Conservation (phyloP, 2,329 filamentous ascomycete genomes). For the Sporothrix dimorphospora region DNA sequence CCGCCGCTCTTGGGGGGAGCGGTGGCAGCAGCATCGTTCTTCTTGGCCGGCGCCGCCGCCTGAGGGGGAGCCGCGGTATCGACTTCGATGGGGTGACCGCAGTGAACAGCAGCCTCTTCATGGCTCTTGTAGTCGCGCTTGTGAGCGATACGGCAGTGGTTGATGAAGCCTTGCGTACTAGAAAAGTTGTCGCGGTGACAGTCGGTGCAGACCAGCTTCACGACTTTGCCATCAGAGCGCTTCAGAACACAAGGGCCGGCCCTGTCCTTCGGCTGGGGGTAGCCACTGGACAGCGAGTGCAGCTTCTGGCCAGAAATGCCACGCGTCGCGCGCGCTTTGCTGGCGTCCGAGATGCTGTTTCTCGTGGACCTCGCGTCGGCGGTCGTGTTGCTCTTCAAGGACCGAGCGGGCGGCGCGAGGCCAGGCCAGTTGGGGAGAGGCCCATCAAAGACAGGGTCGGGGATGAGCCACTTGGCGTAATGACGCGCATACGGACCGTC, state of each 20-base stretch:
- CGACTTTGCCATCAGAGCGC: conserved; percentile 80
- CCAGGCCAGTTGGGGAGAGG: conserved; percentile 53
- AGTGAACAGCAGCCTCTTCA: conserved; percentile 86
- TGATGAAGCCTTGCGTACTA: conserved; percentile 98
- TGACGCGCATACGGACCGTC: conserved; percentile 94
- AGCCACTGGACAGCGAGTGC: conserved; percentile 70
- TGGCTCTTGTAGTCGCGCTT: conserved; percentile 93
- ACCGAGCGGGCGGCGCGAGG: conserved; percentile 44
- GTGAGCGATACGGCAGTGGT: conserved; percentile 96
- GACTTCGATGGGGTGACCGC: conserved; percentile 78
- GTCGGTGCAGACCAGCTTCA: conserved; percentile 88
- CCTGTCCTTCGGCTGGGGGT: conserved; percentile 77
- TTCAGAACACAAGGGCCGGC: conserved; percentile 81
- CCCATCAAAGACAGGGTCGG: conserved; percentile 84
- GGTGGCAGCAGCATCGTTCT: background rate
- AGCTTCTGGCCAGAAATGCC: conserved; percentile 63
- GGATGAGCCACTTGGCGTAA: conserved; percentile 93
- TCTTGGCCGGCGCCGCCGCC: background rate
- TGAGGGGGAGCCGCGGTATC: conserved; percentile 53
- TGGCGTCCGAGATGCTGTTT: conserved; percentile 68
- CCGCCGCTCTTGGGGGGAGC: background rate
- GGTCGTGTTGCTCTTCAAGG: conserved; percentile 49
- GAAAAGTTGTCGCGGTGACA: conserved; percentile 91
- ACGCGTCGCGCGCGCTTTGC: conserved; percentile 55
- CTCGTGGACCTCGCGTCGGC: conserved; percentile 78